Evolutionary conservation across 371 early-diverging fungal genomes (phyloP), one percentile per base, ranked within the genome.

Genomic region (Coemansia sp.): DNA sequence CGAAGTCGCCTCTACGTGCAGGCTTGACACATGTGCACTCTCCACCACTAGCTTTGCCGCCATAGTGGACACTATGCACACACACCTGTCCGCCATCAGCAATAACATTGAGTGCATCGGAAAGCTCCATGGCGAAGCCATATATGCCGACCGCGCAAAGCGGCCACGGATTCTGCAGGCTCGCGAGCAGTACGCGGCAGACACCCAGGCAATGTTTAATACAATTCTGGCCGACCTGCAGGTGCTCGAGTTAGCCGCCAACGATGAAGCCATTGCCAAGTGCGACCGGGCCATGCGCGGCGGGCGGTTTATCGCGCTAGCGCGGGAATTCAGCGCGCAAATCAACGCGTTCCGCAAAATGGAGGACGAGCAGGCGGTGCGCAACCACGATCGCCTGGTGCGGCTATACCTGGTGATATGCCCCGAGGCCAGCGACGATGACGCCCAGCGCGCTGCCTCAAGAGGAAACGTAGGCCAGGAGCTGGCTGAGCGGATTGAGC

Each of bases 391-490:
- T 42, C 57, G 61, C 33, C 41, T 68, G 41, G 41, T 54, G 3
- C 36, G 55, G 11, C 53, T 68, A 3, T 55, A 57, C 41, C 49
- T 50, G 10, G 31, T 67, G 49, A 80, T 81, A 2, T 76, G 77
- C 12, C 85, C 86, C 11, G 71, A 78, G 35, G 83, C 82, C 3
- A 71, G 80, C 30, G 78, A 70, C 8, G 71, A 65, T 1, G 83
- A 85, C 35, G 72, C 85, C 11, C 76, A 81, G 8, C 54, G 71
- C 4, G 83, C 82, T 4, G 52, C 85, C 12, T 82, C 81, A 3
- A 59, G 59, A 31, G 59, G 58, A 26, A 57, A 54, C 12, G 68
- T 65, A 11, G 74, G 76, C 16, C 51, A 61, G 16, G 68, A 70
- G 2, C 82, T 85, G 64, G 72, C 79, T 39, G 69, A 11, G 45